Percentiles rank a stretch among this genome's conserved stretches.
phyloP scores from a whole-genome alignment of 2,329 filamentous ascomycete species.

The Penicillium olsonii region DNA sequence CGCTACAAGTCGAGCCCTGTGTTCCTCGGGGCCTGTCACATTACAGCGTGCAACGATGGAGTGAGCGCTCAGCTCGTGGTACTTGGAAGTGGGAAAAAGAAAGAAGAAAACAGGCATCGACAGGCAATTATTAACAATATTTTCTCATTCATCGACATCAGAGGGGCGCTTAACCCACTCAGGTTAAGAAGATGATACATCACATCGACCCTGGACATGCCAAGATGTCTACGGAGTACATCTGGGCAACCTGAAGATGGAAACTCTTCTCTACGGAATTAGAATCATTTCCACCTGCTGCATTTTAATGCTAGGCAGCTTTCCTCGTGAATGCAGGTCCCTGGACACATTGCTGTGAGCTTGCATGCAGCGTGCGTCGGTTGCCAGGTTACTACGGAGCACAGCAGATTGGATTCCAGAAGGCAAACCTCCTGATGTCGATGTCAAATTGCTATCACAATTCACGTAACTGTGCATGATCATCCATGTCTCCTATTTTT shows the following conservation, averaged over 20 bases:
- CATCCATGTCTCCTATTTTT: no score
- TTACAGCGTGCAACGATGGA: not conserved
- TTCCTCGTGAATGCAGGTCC: not conserved
- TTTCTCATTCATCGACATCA: not conserved
- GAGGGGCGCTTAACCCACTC: not conserved
- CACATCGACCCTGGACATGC: not conserved
- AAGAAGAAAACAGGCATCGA: not conserved
- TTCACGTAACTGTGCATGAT: no score
- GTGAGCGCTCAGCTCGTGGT: not conserved
- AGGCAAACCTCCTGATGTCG: not conserved
- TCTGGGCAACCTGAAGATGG: no score
- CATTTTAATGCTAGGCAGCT: not conserved
- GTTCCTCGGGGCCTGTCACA: not conserved
- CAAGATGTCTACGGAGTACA: no score
- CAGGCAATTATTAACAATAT: not conserved
- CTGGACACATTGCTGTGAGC: not conserved
- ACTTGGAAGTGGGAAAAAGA: not conserved
- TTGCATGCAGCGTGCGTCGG: not conserved
- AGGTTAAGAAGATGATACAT: not conserved
- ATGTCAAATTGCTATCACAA: no score
- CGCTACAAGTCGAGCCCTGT: no score
- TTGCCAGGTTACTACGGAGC: not conserved
- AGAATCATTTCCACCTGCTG: not conserved
- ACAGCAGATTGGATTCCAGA: not conserved
- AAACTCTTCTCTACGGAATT: no score